phyloP scores from a whole-genome alignment of 2,329 filamentous ascomycete genomes.

The Diaporthe longicolla region DNA sequence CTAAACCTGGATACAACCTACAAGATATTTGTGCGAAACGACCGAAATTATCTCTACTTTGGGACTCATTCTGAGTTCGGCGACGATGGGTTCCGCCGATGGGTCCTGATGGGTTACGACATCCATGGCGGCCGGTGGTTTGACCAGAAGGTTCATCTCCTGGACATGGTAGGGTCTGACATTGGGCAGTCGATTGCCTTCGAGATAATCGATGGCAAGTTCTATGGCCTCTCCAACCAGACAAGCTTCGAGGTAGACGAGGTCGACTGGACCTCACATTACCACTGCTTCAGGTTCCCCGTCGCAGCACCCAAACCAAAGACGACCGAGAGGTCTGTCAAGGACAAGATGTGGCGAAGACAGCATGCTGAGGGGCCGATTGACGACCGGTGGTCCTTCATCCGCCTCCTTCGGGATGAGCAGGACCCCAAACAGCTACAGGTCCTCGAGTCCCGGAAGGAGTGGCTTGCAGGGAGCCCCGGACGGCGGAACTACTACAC shows the following conservation, averaged over 20 bases:
- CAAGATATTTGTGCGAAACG: constrained; percentile 78
- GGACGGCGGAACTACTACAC: constrained; percentile 78
- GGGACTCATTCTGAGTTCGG: constrained; percentile 72
- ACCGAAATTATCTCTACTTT: constrained; percentile 72
- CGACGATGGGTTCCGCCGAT: constrained; percentile 70
- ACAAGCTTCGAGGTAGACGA: constrained; percentile 73
- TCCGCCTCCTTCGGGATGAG: constrained; percentile 74
- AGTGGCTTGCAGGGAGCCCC: constrained; percentile 71
- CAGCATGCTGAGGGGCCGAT: constrained; percentile 79
- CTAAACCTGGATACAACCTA: constrained; percentile 59
- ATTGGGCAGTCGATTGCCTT: constrained; percentile 79
- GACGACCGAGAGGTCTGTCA: constrained; percentile 58
- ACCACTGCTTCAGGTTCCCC: constrained; percentile 75
- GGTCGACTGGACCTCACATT: constrained; percentile 77
- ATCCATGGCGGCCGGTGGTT: constrained; percentile 59
- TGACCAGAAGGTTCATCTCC: constrained; percentile 63
- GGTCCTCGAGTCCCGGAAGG: constrained; percentile 77
- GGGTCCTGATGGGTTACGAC: constrained; percentile 71
- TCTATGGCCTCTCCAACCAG: constrained; percentile 80
- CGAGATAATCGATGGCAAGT: constrained; percentile 74
- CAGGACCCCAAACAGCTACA: constrained; percentile 65
- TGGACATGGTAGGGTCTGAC: constrained; percentile 73
- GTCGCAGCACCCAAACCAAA: constrained; percentile 60
- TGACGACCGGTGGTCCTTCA: constrained; percentile 80
- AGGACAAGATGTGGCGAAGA: constrained; percentile 72